A percentile compares a stretch with the other conserved stretches of the same genome.
Conservation (phyloP, 2,329 filamentous ascomycete genomes). For the Dactylellina drechsleri region DNA sequence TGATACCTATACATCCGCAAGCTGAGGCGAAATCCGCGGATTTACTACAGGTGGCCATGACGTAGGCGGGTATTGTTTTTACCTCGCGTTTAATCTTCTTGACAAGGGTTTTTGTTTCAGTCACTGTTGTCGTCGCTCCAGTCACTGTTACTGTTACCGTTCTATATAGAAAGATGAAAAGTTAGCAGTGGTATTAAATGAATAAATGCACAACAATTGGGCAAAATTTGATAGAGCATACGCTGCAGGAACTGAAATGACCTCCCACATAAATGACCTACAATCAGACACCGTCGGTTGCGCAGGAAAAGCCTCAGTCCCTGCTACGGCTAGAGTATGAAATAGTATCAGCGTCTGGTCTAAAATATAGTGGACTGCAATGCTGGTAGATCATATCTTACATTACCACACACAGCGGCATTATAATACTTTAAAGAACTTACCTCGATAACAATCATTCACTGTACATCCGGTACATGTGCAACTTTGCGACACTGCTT, state of each 20-base stretch:
- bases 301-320: conserved; percentile 12
- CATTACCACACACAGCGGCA: too few relatives aligned
- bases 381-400: too few relatives aligned
- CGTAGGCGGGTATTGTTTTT: conserved; percentile 15
- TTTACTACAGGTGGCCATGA: conserved; percentile 3
- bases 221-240: conserved; percentile 1
- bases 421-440: too few relatives aligned
- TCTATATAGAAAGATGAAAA: conserved; percentile 1
- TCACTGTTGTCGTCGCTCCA: not conserved
- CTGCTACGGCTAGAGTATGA: conserved; percentile 18
- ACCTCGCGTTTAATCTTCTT: not conserved
- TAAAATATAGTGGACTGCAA: too few relatives aligned
- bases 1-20: conserved; percentile 29
- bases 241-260: conserved; percentile 20
- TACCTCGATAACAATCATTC: too few relatives aligned
- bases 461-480: too few relatives aligned
- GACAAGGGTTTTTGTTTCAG: conserved; percentile 1
- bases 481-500: too few relatives aligned
- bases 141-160: conserved; percentile 6
- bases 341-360: too few relatives aligned
- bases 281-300: conserved; percentile 20
- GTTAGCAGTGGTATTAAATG: not conserved
- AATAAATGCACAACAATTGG: not conserved
- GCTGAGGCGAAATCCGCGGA: conserved; percentile 17
- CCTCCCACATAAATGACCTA: conserved; percentile 30